Evolutionary conservation across 2,329 filamentous ascomycete species (phyloP).

Genomic region (Colletotrichum gigasporum): DNA sequence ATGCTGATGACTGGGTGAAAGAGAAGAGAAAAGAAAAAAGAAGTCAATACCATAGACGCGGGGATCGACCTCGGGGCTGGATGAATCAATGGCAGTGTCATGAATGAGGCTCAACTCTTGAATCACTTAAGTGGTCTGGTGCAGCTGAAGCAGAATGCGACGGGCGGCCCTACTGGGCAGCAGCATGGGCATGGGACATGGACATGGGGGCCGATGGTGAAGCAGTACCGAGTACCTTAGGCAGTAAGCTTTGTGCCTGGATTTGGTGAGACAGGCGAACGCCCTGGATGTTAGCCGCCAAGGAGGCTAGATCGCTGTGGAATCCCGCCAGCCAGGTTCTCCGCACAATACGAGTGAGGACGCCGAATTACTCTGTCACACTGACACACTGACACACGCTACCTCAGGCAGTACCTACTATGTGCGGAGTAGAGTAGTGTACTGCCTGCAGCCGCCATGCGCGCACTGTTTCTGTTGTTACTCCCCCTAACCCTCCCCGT

Average conservation of each 20-base stretch:
- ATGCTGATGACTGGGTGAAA: slow-evolving; percentile 8
- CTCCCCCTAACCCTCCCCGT: too few species aligned
- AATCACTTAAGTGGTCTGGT: neutral
- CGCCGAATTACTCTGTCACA: too few species aligned
- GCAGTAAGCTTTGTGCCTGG: slow-evolving; percentile 5
- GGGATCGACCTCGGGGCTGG: slow-evolving; percentile 27
- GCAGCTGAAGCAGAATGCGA: neutral
- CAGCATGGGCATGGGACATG: slow-evolving; percentile 2
- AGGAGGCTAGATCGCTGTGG: slow-evolving; percentile 7
- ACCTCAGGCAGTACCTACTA: too few species aligned
- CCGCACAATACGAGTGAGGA: too few species aligned
- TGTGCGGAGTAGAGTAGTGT: too few species aligned
- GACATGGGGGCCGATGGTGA: too few species aligned
- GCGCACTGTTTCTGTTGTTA: neutral
- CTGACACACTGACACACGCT: neutral
- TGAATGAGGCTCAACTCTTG: neutral
- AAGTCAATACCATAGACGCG: slow-evolving; percentile 31
- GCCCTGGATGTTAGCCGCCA: neutral
- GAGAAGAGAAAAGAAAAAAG: slow-evolving; percentile 8
- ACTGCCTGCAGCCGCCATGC: neutral
- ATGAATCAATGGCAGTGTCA: slow-evolving; percentile 32
- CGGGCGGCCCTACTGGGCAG: neutral
- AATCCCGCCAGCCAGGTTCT: slow-evolving; percentile 11
- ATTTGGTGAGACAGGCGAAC: neutral
- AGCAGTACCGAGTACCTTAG: too few species aligned